Percentiles rank a stretch among this genome's conserved stretches.
phyloP scores from a whole-genome alignment of 1,284 basidiomycete species.

The Ganoderma meredithae region DNA sequence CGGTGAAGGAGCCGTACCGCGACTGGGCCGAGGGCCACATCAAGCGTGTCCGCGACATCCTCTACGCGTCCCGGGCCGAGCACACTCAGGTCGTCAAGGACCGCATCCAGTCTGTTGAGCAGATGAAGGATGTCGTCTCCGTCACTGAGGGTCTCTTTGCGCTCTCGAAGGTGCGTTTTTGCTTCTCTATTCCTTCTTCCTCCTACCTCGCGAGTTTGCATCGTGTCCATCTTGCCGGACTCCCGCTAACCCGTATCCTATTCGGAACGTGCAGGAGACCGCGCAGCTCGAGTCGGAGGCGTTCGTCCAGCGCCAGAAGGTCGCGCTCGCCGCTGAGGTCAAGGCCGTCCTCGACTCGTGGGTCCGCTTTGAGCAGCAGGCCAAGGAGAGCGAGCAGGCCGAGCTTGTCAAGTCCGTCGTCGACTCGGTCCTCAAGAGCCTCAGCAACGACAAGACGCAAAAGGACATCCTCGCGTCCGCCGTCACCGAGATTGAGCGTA shows the following conservation, averaged over 20 bases:
- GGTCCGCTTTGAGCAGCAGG: slow-evolving; percentile 97
- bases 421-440: slow-evolving; percentile 82
- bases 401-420: slow-evolving; percentile 90
- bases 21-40: slow-evolving; percentile 94
- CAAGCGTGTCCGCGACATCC: slow-evolving; percentile 82
- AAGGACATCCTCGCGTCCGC: slow-evolving; percentile 89
- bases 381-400: slow-evolving; percentile 95
- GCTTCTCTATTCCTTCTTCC: background rate
- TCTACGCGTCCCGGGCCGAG: slow-evolving; percentile 85
- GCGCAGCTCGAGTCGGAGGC: slow-evolving; percentile 90
- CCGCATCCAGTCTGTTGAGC: slow-evolving; percentile 89
- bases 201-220: too few species aligned
- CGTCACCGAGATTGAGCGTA: slow-evolving; percentile 92
- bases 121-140: slow-evolving; percentile 94
- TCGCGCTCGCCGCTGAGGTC: slow-evolving; percentile 87
- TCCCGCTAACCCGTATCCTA: background rate
- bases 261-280: slow-evolving; percentile 73
- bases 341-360: slow-evolving; percentile 97
- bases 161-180: slow-evolving; percentile 80
- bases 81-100: slow-evolving; percentile 95
- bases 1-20: slow-evolving; percentile 81
- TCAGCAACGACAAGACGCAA: slow-evolving; percentile 94
- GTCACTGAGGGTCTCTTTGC: slow-evolving; percentile 92
- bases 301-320: slow-evolving; percentile 92
- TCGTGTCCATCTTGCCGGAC: too few species aligned